phyloP scores from a whole-genome alignment of 768 basidiomycete species.

The Dentipellis sp. region DNA sequence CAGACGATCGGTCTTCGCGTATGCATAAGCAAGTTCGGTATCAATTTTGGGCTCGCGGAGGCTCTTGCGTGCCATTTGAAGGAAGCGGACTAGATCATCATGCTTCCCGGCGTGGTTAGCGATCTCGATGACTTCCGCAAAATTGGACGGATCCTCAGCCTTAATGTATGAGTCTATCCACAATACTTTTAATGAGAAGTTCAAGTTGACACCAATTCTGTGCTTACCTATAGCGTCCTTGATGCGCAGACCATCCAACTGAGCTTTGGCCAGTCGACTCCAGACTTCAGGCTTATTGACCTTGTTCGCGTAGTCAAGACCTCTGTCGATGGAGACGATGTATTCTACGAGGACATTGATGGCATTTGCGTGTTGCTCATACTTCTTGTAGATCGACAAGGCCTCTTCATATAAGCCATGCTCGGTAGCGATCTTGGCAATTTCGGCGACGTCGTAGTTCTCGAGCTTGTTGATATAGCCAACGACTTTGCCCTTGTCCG shows the following conservation, averaged over 20 bases:
- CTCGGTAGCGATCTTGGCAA: slow-evolving; percentile 94
- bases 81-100: slow-evolving; percentile 89
- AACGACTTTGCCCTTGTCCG: slow-evolving; percentile 98
- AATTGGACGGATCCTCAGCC: slow-evolving; percentile 92
- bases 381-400: slow-evolving; percentile 95
- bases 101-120: slow-evolving; percentile 87
- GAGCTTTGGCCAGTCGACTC: slow-evolving; percentile 97
- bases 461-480: slow-evolving; percentile 96
- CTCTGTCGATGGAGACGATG: slow-evolving; percentile 95
- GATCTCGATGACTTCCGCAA: slow-evolving; percentile 91
- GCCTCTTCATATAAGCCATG: slow-evolving; percentile 95
- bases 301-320: slow-evolving; percentile 91
- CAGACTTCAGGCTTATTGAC: slow-evolving; percentile 95
- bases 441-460: slow-evolving; percentile 91
- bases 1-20: slow-evolving; percentile 93
- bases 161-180: slow-evolving; percentile 89
- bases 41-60: slow-evolving; percentile 97
- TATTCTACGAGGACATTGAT: slow-evolving; percentile 98
- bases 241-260: slow-evolving; percentile 94
- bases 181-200: not conserved
- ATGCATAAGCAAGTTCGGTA: slow-evolving; percentile 95
- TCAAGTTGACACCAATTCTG: not conserved
- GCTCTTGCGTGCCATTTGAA: slow-evolving; percentile 98
- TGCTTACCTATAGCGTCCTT: slow-evolving; percentile 87
- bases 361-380: slow-evolving; percentile 89